Percentiles rank a stretch among this genome's conserved stretches.
phyloP scores from a whole-genome alignment of 192 early-diverging fungal genomes.

The Linnemannia elongata region DNA sequence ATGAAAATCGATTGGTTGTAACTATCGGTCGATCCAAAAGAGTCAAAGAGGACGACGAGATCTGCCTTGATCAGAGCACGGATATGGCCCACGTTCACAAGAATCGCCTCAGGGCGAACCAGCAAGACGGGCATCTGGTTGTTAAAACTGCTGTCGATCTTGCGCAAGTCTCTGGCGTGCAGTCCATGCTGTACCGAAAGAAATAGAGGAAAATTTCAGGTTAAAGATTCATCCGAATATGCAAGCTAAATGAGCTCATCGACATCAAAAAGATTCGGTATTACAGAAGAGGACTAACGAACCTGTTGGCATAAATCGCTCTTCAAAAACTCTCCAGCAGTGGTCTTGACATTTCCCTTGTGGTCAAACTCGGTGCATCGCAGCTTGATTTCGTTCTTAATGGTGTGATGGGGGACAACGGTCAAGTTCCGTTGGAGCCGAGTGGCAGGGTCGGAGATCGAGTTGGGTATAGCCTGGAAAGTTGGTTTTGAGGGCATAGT shows the following conservation, averaged over 20 bases:
- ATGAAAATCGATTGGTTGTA: slow-evolving; percentile 84
- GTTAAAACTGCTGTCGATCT: slow-evolving; percentile 80
- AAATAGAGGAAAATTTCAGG: background rate
- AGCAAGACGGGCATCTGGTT: slow-evolving; percentile 88
- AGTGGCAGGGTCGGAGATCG: slow-evolving; percentile 18
- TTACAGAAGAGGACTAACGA: background rate
- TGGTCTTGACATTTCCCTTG: slow-evolving; percentile 75
- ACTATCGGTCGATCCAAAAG: slow-evolving; percentile 73
- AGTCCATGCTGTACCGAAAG: slow-evolving; percentile 67
- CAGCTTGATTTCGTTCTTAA: slow-evolving; percentile 57
- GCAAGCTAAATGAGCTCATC: background rate
- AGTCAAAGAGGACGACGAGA: slow-evolving; percentile 82
- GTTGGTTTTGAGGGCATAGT: slow-evolving; percentile 41
- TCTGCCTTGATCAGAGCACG: slow-evolving; percentile 87
- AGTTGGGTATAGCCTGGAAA: slow-evolving; percentile 9
- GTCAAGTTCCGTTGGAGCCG: slow-evolving; percentile 39
- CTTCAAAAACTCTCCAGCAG: slow-evolving; percentile 83
- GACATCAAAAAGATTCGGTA: background rate
- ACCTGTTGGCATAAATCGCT: slow-evolving; percentile 80
- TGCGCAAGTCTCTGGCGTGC: slow-evolving; percentile 89
- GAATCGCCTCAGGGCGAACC: slow-evolving; percentile 84
- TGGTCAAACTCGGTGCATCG: slow-evolving; percentile 77
- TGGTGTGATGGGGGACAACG: slow-evolving; percentile 50
- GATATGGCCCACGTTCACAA: slow-evolving; percentile 87
- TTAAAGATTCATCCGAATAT: background rate